Conservation (phyloP, 176 grass and related monocot species). For the Musa itinerans region DNA sequence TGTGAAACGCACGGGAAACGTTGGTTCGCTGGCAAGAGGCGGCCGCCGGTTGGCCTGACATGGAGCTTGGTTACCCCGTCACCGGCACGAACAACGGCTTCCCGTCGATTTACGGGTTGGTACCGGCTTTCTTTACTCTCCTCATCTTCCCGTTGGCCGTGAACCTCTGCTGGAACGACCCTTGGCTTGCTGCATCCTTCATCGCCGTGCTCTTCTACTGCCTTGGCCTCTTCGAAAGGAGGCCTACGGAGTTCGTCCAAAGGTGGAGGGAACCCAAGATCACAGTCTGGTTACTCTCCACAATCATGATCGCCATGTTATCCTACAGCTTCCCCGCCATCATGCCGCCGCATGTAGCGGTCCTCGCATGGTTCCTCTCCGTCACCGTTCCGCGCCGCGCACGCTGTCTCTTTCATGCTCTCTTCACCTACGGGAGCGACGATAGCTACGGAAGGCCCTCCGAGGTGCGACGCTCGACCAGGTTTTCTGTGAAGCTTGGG, state of each 20-base stretch:
- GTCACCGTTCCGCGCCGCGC: too few species aligned
- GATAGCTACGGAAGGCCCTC: too few species aligned
- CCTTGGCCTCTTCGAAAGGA: constrained; percentile 18
- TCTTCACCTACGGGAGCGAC: too few species aligned
- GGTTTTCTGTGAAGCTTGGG: too few species aligned
- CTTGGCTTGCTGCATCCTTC: constrained; percentile 4
- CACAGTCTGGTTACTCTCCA: constrained; percentile 20
- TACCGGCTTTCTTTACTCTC: neutral
- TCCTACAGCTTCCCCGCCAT: constrained; percentile 16
- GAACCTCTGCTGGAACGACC: neutral
- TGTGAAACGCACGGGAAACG: too few species aligned
- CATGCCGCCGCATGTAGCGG: constrained; percentile 30
- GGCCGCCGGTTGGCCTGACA: too few species aligned
- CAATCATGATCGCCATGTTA: constrained; percentile 28
- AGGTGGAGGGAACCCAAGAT: neutral
- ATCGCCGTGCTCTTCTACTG: constrained; percentile 9
- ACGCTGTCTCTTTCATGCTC: too few species aligned
- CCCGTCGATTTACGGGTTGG: constrained; percentile 4
- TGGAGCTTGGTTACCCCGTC: too few species aligned
- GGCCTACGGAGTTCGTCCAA: neutral
- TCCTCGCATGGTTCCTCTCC: constrained; percentile 24
- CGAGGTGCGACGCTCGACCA: too few species aligned
- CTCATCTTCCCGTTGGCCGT: constrained; percentile 19
- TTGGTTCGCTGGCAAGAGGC: too few species aligned
- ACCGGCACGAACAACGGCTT: neutral